Evolutionary conservation across 2,329 filamentous ascomycete species (phyloP), one percentile per base, ranked within the genome.

Genomic region (Amylocarpus encephaloides): DNA sequence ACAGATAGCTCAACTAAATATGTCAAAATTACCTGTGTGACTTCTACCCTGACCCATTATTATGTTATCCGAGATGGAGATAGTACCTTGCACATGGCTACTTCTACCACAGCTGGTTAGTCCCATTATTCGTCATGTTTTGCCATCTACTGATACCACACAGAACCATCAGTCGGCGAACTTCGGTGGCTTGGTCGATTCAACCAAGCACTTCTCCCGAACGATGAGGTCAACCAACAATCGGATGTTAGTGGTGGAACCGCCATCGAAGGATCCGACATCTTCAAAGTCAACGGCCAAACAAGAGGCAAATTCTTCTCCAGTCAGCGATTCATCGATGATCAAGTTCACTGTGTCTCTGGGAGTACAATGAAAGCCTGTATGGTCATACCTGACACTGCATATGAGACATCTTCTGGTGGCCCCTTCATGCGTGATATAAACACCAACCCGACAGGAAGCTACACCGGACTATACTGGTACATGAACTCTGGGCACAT

Each of bases 221-320:
- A 69, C 44, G 76, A 79, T 61, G 71, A 77, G 50, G 76, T 77
- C 29, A 78, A 75, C 26, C 67, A 67, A 3, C 78, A 71, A 3
- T 83, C 81, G 0, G 79, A 73, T 19, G 84, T 79, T 0, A 68
- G 67, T 1, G 74, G 73, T 26, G 73, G 73, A 29, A 70, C 69
- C 9, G 71, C 76, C 2, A 70, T 85, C 46, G 82, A 85, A 63
- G 82, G 74, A 38, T 75, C 72, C 1, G 77, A 80, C 51, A 76
- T 79, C 50, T 86, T 76, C 60, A 52, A 80, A 7, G 79, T 86
- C 40, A 67, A 71, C 55, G 77, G 80, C 18, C 70, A 86, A 63
- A 86, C 82, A 0, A 76, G 82, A 35, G 81, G 77, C 66, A 86
- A 86, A 65, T 86, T 86, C 70, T 86, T 83, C 68, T 83, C 79